Conservation (phyloP, 2,329 filamentous ascomycete species). For the Diaporthe caulivora region DNA sequence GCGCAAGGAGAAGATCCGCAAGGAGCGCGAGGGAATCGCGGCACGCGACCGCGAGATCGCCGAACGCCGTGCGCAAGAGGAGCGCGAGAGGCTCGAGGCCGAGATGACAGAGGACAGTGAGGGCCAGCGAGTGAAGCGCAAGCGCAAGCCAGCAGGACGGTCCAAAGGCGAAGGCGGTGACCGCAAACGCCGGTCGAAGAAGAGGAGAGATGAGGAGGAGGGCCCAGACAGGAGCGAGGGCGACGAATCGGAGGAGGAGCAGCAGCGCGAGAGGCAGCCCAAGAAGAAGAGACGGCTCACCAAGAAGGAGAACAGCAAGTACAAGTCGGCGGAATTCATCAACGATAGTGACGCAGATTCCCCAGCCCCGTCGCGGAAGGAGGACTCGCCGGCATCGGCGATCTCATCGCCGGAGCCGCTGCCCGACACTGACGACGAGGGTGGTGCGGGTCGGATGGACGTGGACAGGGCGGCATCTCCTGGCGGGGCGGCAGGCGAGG, state of each 20-base stretch:
- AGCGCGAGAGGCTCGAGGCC: conserved; percentile 75
- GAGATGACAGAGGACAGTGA: conserved; percentile 86
- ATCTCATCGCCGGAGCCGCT: conserved; percentile 38
- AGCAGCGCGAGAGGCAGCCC: conserved; percentile 62
- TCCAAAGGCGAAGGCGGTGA: conserved; percentile 49
- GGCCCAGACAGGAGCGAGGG: conserved; percentile 59
- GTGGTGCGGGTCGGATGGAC: conserved; percentile 63
- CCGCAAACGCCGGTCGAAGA: conserved; percentile 52
- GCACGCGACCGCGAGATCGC: conserved; percentile 81
- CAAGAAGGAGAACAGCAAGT: conserved; percentile 72
- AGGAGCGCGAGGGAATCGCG: conserved; percentile 85
- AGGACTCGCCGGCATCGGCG: conserved; percentile 42
- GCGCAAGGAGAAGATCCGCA: conserved; percentile 83
- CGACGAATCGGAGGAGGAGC: conserved; percentile 62
- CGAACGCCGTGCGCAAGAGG: conserved; percentile 78
- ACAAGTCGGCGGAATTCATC: conserved; percentile 87
- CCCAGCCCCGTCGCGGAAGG: conserved; percentile 45
- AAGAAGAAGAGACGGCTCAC: conserved; percentile 73
- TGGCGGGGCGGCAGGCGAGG: conserved; percentile 25
- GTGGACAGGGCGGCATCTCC: conserved; percentile 56
- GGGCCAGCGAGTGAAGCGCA: conserved; percentile 83
- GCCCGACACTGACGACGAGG: conserved; percentile 47
- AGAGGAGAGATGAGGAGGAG: conserved; percentile 70
- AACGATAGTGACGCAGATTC: conserved; percentile 77
- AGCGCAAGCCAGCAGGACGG: conserved; percentile 68